Evolutionary conservation across 306 rosid species (phyloP).

Genomic region (Vachellia collinsii): DNA sequence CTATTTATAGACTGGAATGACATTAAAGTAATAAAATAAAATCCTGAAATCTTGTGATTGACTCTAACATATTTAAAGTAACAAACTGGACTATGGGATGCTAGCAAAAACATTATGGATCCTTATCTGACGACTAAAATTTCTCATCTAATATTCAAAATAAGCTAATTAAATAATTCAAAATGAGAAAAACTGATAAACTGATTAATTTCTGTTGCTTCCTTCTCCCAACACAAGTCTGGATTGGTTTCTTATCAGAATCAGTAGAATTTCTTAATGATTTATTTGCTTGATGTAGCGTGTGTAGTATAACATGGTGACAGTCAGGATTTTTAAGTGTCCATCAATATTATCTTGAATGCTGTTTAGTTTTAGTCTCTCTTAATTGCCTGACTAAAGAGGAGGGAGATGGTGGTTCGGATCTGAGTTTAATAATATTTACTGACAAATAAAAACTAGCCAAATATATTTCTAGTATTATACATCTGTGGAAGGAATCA

Average conservation of each 20-base stretch:
- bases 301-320: slow-evolving; percentile 6
- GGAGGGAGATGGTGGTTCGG: slow-evolving; percentile 26
- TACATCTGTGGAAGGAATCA: neutral
- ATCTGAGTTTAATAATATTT: slow-evolving; percentile 18
- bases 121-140: too few relatives aligned
- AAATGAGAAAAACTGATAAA: too few relatives aligned
- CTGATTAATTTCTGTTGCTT: too few relatives aligned
- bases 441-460: slow-evolving; percentile 1
- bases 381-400: neutral
- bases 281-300: neutral
- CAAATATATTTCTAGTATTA: neutral
- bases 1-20: neutral
- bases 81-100: too few relatives aligned
- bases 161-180: too few relatives aligned
- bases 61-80: too few relatives aligned
- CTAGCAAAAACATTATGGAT: too few relatives aligned
- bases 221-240: too few relatives aligned
- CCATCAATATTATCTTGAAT: neutral
- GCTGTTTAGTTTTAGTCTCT: neutral
- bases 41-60: neutral
- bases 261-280: neutral
- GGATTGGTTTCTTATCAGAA: neutral
- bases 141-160: too few relatives aligned
- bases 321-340: neutral
- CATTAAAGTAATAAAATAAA: too few relatives aligned